Percentiles rank a stretch among this genome's conserved stretches.
These are phyloP conservation scores for Mycena amicta DNA, from an alignment of 768 basidiomycete genomes.

Conservation along the genomic window DNA sequence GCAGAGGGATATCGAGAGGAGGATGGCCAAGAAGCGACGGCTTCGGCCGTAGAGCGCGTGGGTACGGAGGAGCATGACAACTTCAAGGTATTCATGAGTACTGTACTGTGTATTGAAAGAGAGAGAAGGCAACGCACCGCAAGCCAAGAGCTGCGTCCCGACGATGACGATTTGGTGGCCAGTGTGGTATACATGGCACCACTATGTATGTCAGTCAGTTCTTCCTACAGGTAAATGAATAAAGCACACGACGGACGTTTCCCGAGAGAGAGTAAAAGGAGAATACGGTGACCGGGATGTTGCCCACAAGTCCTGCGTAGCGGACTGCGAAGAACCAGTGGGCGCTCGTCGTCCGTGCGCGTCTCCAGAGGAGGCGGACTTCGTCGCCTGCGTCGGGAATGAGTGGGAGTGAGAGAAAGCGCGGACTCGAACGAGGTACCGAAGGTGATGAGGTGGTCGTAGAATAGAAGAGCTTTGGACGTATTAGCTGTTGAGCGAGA, in stretches of 20 bases:
- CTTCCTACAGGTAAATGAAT: too few relatives aligned
- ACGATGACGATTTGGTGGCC: conserved; percentile 9
- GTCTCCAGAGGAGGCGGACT: conserved; percentile 9
- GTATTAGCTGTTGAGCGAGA: not conserved
- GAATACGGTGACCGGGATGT: conserved; percentile 8
- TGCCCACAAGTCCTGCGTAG: conserved; percentile 4
- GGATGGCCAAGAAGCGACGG: not conserved
- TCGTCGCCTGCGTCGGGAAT: conserved; percentile 4
- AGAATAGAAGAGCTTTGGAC: conserved; percentile 2
- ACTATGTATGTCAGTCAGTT: not conserved
- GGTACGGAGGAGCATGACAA: not conserved
- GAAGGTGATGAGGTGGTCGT: conserved; percentile 9
- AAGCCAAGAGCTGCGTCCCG: conserved; percentile 9
- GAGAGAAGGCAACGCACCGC: not conserved
- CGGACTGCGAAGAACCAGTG: conserved; percentile 9
- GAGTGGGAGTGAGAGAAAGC: not conserved
- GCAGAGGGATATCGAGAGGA: not conserved
- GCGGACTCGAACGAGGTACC: too few relatives aligned
- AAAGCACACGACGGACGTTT: not conserved
- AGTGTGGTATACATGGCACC: conserved; percentile 5
- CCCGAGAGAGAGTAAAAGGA: not conserved
- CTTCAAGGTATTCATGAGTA: too few relatives aligned
- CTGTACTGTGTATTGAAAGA: not conserved
- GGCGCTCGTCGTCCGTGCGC: not conserved
- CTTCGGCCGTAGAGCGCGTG: not conserved